Evolutionary conservation across 2,329 filamentous ascomycete species (phyloP).

Genomic region (Pleoardoris graminearum): DNA sequence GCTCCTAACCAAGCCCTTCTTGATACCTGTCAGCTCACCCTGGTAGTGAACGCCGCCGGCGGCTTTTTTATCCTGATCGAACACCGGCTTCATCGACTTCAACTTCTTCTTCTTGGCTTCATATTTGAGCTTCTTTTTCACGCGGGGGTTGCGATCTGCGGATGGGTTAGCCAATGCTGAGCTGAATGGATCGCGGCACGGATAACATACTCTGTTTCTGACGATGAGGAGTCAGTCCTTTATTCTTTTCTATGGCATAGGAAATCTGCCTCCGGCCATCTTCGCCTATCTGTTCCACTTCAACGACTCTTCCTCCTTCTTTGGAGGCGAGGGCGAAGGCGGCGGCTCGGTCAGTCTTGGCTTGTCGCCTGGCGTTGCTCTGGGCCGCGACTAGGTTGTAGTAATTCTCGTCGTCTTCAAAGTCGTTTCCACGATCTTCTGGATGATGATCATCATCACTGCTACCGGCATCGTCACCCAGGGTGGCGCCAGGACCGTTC

Average conservation of each 20-base stretch:
- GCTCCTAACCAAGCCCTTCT: conserved; percentile 89
- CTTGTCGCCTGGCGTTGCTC: conserved; percentile 68
- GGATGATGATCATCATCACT: conserved; percentile 61
- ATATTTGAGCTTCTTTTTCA: conserved; percentile 97
- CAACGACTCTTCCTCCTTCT: conserved; percentile 64
- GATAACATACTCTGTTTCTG: conserved; percentile 75
- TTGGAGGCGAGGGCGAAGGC: conserved; percentile 59
- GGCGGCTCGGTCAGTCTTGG: conserved; percentile 69
- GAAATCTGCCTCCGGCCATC: conserved; percentile 78
- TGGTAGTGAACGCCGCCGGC: conserved; percentile 68
- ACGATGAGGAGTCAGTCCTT: conserved; percentile 83
- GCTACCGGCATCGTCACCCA: conserved; percentile 68
- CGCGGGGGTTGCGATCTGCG: conserved; percentile 77
- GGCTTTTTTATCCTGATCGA: conserved; percentile 80
- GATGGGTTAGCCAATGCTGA: not conserved
- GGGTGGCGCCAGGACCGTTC: conserved; percentile 62
- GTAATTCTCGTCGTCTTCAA: conserved; percentile 69
- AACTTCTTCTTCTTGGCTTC: conserved; percentile 98
- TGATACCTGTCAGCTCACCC: conserved; percentile 94
- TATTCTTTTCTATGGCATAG: conserved; percentile 88
- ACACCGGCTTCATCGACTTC: conserved; percentile 79
- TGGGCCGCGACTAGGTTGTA: conserved; percentile 83
- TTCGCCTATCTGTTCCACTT: conserved; percentile 70
- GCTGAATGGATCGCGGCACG: not conserved
- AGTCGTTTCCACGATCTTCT: conserved; percentile 53